Evolutionary conservation across 176 grass and related monocot species (phyloP), one percentile per base, ranked within the genome.

Genomic region (Echinochloa phyllopogon): DNA sequence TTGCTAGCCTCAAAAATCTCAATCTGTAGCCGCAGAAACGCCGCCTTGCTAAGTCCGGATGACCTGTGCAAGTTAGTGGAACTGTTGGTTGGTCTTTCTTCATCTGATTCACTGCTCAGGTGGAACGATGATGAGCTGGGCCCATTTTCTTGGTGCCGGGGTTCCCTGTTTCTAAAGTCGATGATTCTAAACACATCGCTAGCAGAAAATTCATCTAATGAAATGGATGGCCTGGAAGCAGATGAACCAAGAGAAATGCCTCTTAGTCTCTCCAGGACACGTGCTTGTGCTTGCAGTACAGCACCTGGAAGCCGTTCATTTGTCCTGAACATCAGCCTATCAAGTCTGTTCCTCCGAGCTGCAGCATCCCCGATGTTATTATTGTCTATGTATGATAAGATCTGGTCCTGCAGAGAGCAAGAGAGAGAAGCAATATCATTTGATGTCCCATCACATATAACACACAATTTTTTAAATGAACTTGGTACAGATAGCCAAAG

Each of bases 211-310:
- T 96, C 94, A 85, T 92, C 88, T 47, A 87, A 79, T 63, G 88
- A 87, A 18, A 90, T 82, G 14, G 89, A 90, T 85, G 80, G 83
- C 84, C 94, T 96, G 43, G 78, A 84, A 39, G 69, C 13, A 91
- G 88, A 98, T 81, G 86, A 87, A 18, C 74, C 64, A 0, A 94
- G 88, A 86, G 94, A 94, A 82, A 94, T 58, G 47, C 94, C 91
- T 91, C 97, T 89, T 6, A 96, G 67, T 78, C 97, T 85, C 86
- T 99, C 94, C 18, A 92, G 79, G 89, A 99, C 91, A 51, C 97
- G 90, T 76, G 89, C 91, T 64, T 89, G 88, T 43, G 97, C 97
- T 77, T 92, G 97, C 65, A 91, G 68, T 37, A 99, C 90, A 1
- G 92, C 85, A 73, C 87, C 90, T 5, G 97, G 97, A 67, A 99